Evolutionary conservation across 768 basidiomycete species (phyloP), one percentile per base, ranked within the genome.

Genomic region (Suillus occidentalis): DNA sequence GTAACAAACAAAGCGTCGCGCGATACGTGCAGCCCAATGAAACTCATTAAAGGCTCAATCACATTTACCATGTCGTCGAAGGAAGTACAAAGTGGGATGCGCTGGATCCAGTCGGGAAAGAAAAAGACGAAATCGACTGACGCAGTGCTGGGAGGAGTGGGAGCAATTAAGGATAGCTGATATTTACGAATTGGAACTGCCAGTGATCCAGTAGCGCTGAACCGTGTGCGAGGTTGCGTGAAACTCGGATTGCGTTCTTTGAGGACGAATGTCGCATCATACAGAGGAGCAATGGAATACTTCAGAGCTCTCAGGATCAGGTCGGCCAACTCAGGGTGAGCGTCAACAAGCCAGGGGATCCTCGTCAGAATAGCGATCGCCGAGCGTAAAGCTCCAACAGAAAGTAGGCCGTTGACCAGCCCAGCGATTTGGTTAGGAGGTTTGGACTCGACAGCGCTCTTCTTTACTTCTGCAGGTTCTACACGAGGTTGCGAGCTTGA

Each of bases 71-170:
- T 74, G 70, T 97, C 95, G 50, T 89, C 88, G 59, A 87, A 72
- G 0, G 80, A 80, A 8, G 80, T 77, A 72, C 90, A 90, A 37
- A 87, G 69, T 6, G 92, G 92, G 37, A 96, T 79, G 58, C 84
- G 82, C 53, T 89, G 85, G 16, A 78, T 75, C 95, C 95, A 98
- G 63, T 88, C 82, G 14, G 94, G 91, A 75, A 89, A 97, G 83
- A 97, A 98, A 82, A 93, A 97, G 6, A 93, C 85, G 70, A 94
- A 97, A 60, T 90, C 87, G n/a, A 83, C 84, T 4, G 81, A 83
- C 62, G 80, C 84, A 25, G 94, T 95, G 69, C 86, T 84, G 0
- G 92, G 90, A 31, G 96, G 95, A 14, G 86, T 85, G 4, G 96
- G 96, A 2, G 91, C 90, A 75, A 85, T 85, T 4, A 91, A 77